A percentile compares a stretch with the other conserved stretches of the same genome.
phyloP scores from a whole-genome alignment of 192 early-diverging fungal species.

The Gaertneriomyces sp. region DNA sequence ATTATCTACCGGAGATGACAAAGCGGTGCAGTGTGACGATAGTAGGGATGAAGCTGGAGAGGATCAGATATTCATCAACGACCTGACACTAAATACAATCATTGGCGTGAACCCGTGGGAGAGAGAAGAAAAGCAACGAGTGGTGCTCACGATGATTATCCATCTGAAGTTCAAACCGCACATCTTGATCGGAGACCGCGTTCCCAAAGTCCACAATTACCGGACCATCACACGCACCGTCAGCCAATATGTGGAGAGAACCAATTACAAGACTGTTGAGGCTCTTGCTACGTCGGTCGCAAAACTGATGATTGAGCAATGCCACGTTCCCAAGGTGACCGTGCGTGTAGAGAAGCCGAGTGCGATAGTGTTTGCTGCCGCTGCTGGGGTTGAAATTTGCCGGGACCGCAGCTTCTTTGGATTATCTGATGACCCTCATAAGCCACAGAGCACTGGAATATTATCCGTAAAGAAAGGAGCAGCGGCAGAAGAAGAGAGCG shows the following conservation, averaged over 20 bases:
- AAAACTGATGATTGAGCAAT: constrained; percentile 69
- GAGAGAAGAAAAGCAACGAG: constrained; percentile 86
- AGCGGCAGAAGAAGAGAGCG: constrained; percentile 3
- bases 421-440: constrained; percentile 2
- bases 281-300: constrained; percentile 83
- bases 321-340: constrained; percentile 82
- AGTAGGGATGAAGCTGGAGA: constrained; percentile 39
- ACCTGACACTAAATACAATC: constrained; percentile 74
- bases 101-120: constrained; percentile 97
- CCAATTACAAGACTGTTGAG: constrained; percentile 92
- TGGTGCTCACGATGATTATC: constrained; percentile 65
- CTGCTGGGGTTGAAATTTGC: constrained; percentile 87
- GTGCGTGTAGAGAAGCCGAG: constrained; percentile 93
- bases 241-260: constrained; percentile 76
- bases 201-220: constrained; percentile 77
- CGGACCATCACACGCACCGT: constrained; percentile 84
- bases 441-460: neutral
- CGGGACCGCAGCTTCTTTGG: constrained; percentile 51
- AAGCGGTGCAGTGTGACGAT: neutral
- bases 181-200: constrained; percentile 49
- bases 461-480: neutral
- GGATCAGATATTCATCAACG: constrained; percentile 83
- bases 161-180: constrained; percentile 64
- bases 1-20: neutral
- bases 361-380: constrained; percentile 86